Conservation (phyloP, 352 stramenopile genomes). For the Elongisporangium undulatum region DNA sequence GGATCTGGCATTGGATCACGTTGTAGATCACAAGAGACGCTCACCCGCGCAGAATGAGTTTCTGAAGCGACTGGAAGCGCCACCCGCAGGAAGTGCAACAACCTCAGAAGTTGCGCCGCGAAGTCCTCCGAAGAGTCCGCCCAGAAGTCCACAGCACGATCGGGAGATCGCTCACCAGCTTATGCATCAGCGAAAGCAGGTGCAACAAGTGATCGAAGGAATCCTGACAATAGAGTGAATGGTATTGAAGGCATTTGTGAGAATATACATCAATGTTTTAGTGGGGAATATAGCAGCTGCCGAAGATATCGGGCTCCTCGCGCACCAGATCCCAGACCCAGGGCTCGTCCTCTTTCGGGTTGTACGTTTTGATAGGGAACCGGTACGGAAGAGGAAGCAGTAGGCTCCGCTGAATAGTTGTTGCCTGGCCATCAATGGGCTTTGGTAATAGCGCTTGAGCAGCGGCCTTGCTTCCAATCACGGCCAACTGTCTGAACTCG, state of each 20-base stretch:
- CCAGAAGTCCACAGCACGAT: neutral
- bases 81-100: neutral
- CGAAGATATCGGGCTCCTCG: conserved; percentile 64
- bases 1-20: neutral
- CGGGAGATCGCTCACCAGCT: conserved; percentile 13
- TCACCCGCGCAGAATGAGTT: conserved; percentile 71
- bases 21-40: conserved; percentile 11
- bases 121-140: neutral
- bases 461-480: conserved; percentile 28
- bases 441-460: conserved; percentile 1
- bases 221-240: conserved; percentile 4
- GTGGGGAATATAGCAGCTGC: conserved; percentile 59
- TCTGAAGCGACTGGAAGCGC: conserved; percentile 26
- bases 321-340: conserved; percentile 79
- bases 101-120: neutral
- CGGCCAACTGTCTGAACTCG: conserved; percentile 16
- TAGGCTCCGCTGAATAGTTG: conserved; percentile 1
- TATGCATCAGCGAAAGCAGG: conserved; percentile 28
- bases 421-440: conserved; percentile 2
- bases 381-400: conserved; percentile 55
- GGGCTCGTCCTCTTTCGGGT: conserved; percentile 64
- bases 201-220: conserved; percentile 17
- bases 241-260: neutral
- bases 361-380: conserved; percentile 67
- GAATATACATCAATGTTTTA: conserved; percentile 5